These are phyloP conservation scores for Ophiostoma tasmaniense DNA, from an alignment of 2,329 filamentous ascomycete genomes.

Conservation along the genomic window DNA sequence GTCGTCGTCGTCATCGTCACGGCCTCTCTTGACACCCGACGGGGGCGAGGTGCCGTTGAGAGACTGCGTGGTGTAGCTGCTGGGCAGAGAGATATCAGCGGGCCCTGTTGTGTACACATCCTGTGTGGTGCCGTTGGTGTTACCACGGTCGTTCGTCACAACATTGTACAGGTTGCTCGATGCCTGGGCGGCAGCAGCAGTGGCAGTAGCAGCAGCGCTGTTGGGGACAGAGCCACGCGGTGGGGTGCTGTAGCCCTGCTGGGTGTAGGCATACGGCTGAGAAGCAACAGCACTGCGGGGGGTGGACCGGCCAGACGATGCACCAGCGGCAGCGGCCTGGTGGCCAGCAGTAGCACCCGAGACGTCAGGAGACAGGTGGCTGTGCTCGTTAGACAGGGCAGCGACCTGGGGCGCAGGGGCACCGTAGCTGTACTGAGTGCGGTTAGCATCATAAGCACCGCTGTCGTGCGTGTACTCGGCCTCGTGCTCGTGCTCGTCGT, in stretches of 20 bases:
- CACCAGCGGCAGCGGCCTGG: constrained; percentile 49
- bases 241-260: constrained; percentile 67
- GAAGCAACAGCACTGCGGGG: constrained; percentile 68
- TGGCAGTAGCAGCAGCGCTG: constrained; percentile 26
- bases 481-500: constrained; percentile 66
- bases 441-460: constrained; percentile 62
- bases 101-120: constrained; percentile 63
- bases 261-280: constrained; percentile 59
- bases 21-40: constrained; percentile 32
- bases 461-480: constrained; percentile 82
- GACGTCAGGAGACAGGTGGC: constrained; percentile 74
- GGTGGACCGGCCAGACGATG: constrained; percentile 73
- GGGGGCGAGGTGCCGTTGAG: constrained; percentile 52
- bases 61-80: constrained; percentile 48
- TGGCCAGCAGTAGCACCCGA: constrained; percentile 65
- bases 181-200: constrained; percentile 35
- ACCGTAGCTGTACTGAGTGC: constrained; percentile 64
- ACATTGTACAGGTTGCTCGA: constrained; percentile 83
- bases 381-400: constrained; percentile 60
- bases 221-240: constrained; percentile 48
- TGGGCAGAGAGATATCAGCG: constrained; percentile 39
- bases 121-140: constrained; percentile 55
- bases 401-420: constrained; percentile 57
- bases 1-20: constrained; percentile 38
- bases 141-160: constrained; percentile 68